A percentile compares a stretch with the other conserved stretches of the same genome.
Evolutionary conservation across 495 filamentous ascomycete genomes (phyloP).

Genomic region (Lasiosphaeris hirsuta): DNA sequence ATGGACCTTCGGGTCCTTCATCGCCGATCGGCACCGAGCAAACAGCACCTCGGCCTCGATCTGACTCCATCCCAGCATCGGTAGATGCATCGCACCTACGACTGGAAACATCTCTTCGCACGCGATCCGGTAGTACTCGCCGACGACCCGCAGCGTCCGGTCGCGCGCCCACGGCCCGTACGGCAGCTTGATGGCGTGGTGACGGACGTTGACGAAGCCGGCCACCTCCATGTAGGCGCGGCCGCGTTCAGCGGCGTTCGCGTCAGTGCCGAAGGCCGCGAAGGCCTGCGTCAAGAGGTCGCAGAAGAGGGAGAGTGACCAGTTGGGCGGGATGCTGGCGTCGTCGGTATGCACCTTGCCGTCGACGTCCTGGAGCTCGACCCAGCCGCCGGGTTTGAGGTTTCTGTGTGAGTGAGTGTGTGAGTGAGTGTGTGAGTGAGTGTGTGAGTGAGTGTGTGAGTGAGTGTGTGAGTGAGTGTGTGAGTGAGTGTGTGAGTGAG

Average conservation of each 20-base stretch:
- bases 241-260: neutral
- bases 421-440: too few species aligned
- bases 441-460: neutral
- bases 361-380: conserved; percentile 1
- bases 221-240: neutral
- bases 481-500: too few species aligned
- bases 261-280: neutral
- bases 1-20: neutral
- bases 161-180: neutral
- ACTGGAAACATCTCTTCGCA: neutral
- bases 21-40: neutral
- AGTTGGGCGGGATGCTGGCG: neutral
- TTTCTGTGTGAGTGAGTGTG: neutral
- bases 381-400: neutral
- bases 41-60: neutral
- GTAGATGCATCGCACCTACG: neutral
- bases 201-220: neutral
- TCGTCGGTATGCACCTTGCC: neutral
- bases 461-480: neutral
- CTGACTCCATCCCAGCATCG: neutral
- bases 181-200: conserved; percentile 1
- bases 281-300: neutral
- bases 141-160: neutral
- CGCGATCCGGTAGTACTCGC: neutral
- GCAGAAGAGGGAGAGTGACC: neutral